These are phyloP conservation scores for Deinandra increscens DNA, from an alignment of 129 eudicot species.

Conservation along the genomic window DNA sequence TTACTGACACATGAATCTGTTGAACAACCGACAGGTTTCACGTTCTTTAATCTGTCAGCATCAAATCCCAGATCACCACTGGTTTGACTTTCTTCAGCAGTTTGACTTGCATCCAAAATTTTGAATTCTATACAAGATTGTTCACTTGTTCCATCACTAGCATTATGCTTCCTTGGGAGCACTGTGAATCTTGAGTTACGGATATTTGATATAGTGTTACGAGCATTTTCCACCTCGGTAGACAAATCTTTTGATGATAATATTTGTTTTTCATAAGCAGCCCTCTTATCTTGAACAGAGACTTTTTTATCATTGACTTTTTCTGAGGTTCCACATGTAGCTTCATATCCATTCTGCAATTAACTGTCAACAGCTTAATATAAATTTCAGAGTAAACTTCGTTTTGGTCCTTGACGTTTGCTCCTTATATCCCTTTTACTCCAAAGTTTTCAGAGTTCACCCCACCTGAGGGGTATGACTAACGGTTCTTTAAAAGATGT, in stretches of 20 bases:
- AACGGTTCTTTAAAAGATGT: no score
- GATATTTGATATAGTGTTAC: conserved; percentile 25
- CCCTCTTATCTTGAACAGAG: conserved; percentile 27
- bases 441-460: no score
- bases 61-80: conserved; percentile 12
- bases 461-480: no score
- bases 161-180: conserved; percentile 30
- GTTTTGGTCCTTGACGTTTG: no score
- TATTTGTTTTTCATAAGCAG: conserved; percentile 34
- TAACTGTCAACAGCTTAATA: conserved; percentile 20
- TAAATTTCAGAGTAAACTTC: no score
- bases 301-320: conserved; percentile 23
- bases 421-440: no score
- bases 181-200: conserved; percentile 32
- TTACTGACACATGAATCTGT: conserved; percentile 48
- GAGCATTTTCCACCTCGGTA: conserved; percentile 44
- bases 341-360: conserved; percentile 52
- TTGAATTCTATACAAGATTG: conserved; percentile 3
- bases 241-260: conserved; percentile 53
- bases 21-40: conserved; percentile 56
- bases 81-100: conserved; percentile 16
- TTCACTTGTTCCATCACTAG: conserved; percentile 30
- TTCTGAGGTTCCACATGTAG: conserved; percentile 32
- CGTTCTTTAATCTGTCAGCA: conserved; percentile 38
- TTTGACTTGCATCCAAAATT: conserved; percentile 9